Evolutionary conservation across 257 asterid species (phyloP).

Genomic region (Solanum commersonii): DNA sequence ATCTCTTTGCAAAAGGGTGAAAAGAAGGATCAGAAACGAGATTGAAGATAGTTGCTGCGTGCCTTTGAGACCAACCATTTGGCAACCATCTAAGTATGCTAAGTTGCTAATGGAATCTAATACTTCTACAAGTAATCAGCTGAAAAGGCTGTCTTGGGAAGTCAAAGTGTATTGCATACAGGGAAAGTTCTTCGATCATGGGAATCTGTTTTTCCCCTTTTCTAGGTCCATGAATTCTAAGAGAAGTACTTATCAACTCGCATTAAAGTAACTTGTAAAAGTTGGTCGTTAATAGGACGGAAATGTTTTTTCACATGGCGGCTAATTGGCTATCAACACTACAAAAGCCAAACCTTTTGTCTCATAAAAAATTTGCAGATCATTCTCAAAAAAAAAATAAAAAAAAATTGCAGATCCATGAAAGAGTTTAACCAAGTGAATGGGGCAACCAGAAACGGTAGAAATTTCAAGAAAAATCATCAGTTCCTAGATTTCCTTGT

Average conservation of each 20-base stretch:
- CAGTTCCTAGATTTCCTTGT: neutral
- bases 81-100: neutral
- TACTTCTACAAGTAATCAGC: neutral
- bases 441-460: constrained; percentile 2
- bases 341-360: neutral
- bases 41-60: neutral
- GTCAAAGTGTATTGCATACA: neutral
- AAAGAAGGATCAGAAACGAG: neutral
- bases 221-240: neutral
- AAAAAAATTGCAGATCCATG: neutral
- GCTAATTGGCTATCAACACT: neutral
- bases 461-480: neutral
- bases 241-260: neutral
- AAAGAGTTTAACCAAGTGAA: neutral
- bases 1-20: neutral
- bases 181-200: neutral
- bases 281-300: neutral
- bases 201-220: neutral
- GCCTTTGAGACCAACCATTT: neutral
- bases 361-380: neutral
- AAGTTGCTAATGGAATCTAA: neutral
- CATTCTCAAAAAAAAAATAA: neutral
- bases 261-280: neutral
- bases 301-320: neutral
- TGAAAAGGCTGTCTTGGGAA: neutral